These are phyloP conservation scores for Leccinum ponderosum DNA, from an alignment of 1,284 basidiomycete species.

Conservation along the genomic window DNA sequence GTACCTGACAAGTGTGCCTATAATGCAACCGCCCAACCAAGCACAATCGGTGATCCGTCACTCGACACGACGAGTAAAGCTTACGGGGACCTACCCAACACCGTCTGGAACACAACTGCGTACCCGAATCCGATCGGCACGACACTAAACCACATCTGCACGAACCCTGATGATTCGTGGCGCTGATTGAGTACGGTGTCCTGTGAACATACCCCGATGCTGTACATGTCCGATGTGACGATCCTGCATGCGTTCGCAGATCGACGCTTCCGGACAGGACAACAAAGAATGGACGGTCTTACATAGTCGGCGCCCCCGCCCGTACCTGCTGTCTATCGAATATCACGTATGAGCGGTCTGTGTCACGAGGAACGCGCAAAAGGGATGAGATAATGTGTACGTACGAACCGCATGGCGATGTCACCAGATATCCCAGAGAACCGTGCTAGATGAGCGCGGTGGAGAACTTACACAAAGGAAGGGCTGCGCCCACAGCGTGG, in stretches of 20 bases:
- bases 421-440: conserved; percentile 11
- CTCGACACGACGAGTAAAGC: background rate
- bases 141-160: conserved; percentile 22
- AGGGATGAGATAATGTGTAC: background rate
- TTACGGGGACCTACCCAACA: conserved; percentile 13
- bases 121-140: conserved; percentile 23
- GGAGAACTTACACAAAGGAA: conserved; percentile 19
- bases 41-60: background rate
- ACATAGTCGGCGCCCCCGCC: conserved; percentile 15
- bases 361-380: background rate
- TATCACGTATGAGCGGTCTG: background rate
- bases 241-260: conserved; percentile 3
- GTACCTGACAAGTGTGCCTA: conserved; percentile 17
- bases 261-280: background rate
- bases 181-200: background rate
- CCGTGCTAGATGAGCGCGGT: conserved; percentile 1
- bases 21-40: conserved; percentile 12
- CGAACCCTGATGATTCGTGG: conserved; percentile 9
- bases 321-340: conserved; percentile 14
- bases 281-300: background rate
- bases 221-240: conserved; percentile 16
- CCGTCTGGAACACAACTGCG: conserved; percentile 21
- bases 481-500: conserved; percentile 15
- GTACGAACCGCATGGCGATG: conserved; percentile 16
- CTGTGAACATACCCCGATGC: conserved; percentile 8